A percentile compares a stretch with the other conserved stretches of the same genome.
phyloP scores from a whole-genome alignment of 2,329 filamentous ascomycete genomes.

The Cladophialophora immunda region DNA sequence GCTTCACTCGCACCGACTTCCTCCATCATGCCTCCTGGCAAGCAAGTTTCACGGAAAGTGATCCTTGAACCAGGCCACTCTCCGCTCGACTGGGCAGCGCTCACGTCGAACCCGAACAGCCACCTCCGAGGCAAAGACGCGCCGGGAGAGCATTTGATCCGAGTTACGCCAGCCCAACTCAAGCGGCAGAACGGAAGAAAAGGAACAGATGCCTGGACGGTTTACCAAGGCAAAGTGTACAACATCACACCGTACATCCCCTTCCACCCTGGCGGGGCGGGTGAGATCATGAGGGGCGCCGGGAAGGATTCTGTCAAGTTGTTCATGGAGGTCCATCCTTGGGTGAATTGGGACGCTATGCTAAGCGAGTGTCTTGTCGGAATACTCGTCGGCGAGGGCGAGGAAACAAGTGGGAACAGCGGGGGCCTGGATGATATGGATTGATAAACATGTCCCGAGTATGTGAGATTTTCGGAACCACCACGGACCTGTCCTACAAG shows the following conservation, averaged over 20 bases:
- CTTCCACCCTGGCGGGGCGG: constrained; percentile 83
- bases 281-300: constrained; percentile 69
- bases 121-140: constrained; percentile 70
- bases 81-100: constrained; percentile 92
- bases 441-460: constrained; percentile 46
- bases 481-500: background rate
- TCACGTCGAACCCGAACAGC: constrained; percentile 66
- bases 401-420: constrained; percentile 44
- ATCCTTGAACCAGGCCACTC: constrained; percentile 89
- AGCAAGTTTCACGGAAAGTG: constrained; percentile 67
- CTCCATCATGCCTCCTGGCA: constrained; percentile 51
- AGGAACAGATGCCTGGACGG: constrained; percentile 89
- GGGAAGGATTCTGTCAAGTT: constrained; percentile 71
- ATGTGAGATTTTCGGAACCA: background rate
- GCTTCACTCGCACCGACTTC: constrained; percentile 37
- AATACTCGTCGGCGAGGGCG: constrained; percentile 66
- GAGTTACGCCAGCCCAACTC: constrained; percentile 84
- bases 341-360: constrained; percentile 76
- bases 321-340: constrained; percentile 71
- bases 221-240: constrained; percentile 88
- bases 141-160: constrained; percentile 63
- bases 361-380: constrained; percentile 68
- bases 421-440: constrained; percentile 67
- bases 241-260: constrained; percentile 89
- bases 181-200: constrained; percentile 81